Evolutionary conservation across 352 stramenopile genomes (phyloP), one percentile per base, ranked within the genome.

Genomic region (Globisporangium sylvaticum): DNA sequence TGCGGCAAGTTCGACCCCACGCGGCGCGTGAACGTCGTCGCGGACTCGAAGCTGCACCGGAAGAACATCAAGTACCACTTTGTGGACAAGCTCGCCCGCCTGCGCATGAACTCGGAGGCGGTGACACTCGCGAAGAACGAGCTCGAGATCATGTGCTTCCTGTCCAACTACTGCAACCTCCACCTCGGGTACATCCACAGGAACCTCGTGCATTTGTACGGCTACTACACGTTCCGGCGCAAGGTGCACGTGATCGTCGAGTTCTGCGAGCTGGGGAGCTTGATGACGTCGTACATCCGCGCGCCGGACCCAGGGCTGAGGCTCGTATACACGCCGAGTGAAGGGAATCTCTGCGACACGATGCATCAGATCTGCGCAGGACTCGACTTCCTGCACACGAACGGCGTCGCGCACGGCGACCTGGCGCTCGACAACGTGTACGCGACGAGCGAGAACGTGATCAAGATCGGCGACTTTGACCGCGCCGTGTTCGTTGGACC

Each of bases 341-440:
- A 87, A 68, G 56, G 56, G 8, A 78, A 90, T 52, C 70, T 87
- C n/a, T 79, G 77, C 10, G 72, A 84, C 42, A 69, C 69, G 20
- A 84, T 92, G 73, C 76, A 74, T 34, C 90, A 98, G 71, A 98
- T 98, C 77, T 87, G 95, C 63, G 90, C 85, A 0, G 81, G 75
- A 0, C 68, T 91, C 0, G 70, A 72, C 1, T 90, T 79, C 66
- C 62, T 93, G 25, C 85, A 93, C 55, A 52, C 64, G 24, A 76
- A 89, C 39, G 83, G 83, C 39, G 59, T 91, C 39, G 85, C 75
- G 3, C 85, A 93, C 57, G 68, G 85, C 22, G 86, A 93, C 57
- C 62, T 93, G 39, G 78, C 83, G 27, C 76, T 93, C 3, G 83
- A 93, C 67, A 93, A 93, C 60, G 69, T 93, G n/a, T 89, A 89